Conservation (phyloP, 495 filamentous ascomycete species). For the Aspergillus ellipticus region DNA sequence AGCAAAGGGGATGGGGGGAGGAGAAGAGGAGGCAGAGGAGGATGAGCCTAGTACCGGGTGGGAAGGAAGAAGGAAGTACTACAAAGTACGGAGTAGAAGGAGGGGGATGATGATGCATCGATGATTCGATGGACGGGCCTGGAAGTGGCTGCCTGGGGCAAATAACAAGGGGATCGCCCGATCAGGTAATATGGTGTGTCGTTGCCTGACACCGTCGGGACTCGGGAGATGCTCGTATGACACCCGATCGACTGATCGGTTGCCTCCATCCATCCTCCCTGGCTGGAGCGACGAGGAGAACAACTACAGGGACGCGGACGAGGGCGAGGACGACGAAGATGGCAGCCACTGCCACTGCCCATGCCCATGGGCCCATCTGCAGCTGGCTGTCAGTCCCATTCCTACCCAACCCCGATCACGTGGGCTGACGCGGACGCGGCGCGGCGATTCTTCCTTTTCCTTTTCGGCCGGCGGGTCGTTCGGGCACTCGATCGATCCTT, state of each 20-base stretch:
- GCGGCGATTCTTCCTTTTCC: not conserved
- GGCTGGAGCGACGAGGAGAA: too few relatives aligned
- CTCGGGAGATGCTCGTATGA: not conserved
- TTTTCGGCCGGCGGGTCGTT: conserved; percentile 2
- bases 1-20: not conserved
- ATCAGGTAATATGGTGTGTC: conserved; percentile 4
- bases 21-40: not conserved
- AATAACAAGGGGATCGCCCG: not conserved
- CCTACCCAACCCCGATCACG: conserved; percentile 9
- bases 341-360: too few relatives aligned
- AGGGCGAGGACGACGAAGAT: too few relatives aligned
- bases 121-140: not conserved
- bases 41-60: too few relatives aligned
- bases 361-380: not conserved
- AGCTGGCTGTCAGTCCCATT: too few relatives aligned
- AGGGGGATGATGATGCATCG: not conserved
- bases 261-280: too few relatives aligned
- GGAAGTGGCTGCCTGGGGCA: not conserved
- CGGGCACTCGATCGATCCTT: not conserved
- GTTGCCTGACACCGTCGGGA: not conserved
- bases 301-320: too few relatives aligned
- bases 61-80: not conserved
- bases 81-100: not conserved
- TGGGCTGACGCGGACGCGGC: conserved; percentile 11
- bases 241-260: too few relatives aligned